Conservation (phyloP, 2,329 filamentous ascomycete species). For the Pestalotiopsis sp. region DNA sequence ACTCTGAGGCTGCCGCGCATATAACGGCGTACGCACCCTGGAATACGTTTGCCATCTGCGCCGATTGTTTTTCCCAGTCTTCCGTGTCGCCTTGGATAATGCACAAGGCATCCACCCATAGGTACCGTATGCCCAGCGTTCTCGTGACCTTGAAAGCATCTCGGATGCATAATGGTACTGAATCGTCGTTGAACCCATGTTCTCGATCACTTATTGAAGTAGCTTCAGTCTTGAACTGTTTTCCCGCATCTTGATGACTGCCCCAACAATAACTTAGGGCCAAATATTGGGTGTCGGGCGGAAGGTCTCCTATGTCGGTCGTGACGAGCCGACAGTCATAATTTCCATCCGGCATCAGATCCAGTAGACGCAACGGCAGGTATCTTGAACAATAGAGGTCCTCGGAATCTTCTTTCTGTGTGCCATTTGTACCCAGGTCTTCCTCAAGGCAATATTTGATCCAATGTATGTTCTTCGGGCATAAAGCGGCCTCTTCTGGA, state of each 20-base stretch:
- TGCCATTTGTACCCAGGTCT: background rate
- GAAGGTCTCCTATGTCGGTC: background rate
- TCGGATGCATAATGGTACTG: background rate
- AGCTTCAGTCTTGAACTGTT: background rate
- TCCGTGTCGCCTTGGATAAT: conserved; percentile 15
- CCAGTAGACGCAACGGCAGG: background rate
- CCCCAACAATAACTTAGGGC: conserved; percentile 11
- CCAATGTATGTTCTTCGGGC: background rate
- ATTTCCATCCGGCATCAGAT: background rate
- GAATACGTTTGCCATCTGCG: conserved; percentile 19
- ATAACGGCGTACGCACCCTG: conserved; percentile 14
- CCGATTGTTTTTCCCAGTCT: conserved; percentile 13
- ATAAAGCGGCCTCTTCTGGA: background rate
- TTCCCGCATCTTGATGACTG: background rate
- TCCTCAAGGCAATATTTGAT: background rate
- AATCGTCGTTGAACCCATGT: background rate
- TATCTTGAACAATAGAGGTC: too few species aligned
- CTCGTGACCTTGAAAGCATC: conserved; percentile 12
- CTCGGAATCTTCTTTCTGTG: too few species aligned
- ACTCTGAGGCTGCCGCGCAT: background rate
- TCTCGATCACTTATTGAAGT: background rate
- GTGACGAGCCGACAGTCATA: background rate
- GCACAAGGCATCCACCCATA: conserved; percentile 18
- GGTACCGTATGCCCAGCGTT: conserved; percentile 5
- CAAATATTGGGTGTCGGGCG: background rate